Evolutionary conservation across 768 basidiomycete species (phyloP).

Genomic region (Xanthoconium stramineum): DNA sequence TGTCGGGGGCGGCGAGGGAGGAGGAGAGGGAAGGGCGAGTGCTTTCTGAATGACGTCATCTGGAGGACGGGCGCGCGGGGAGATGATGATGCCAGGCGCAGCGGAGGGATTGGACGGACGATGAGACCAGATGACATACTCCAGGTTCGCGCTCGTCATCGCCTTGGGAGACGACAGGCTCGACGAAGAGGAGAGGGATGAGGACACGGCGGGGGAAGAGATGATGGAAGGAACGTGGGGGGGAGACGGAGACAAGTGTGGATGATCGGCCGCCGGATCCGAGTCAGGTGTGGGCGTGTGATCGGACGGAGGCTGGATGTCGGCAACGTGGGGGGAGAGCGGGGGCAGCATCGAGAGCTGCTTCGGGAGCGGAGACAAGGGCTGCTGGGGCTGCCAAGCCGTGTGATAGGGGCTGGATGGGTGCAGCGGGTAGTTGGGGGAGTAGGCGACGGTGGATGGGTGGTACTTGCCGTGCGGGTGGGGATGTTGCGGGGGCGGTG

Average conservation of each 20-base stretch:
- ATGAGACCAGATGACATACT: conserved; percentile 72
- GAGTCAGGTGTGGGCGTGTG: conserved; percentile 3
- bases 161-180: background rate
- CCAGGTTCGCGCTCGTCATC: conserved; percentile 9
- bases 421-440: conserved; percentile 21
- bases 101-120: conserved; percentile 59
- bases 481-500: conserved; percentile 2
- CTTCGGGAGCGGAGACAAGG: conserved; percentile 59
- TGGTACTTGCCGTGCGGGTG: conserved; percentile 31
- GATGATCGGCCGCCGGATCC: background rate
- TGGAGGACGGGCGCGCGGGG: conserved; percentile 60
- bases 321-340: conserved; percentile 2
- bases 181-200: conserved; percentile 1
- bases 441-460: conserved; percentile 33
- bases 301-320: background rate
- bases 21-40: conserved; percentile 51
- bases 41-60: conserved; percentile 54
- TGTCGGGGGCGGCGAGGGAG: conserved; percentile 35
- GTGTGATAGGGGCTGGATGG: conserved; percentile 34
- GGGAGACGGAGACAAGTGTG: conserved; percentile 13
- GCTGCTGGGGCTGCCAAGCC: conserved; percentile 45
- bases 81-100: conserved; percentile 73
- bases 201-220: background rate
- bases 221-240: background rate
- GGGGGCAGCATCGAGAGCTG: conserved; percentile 52